phyloP scores from a whole-genome alignment of 1,284 basidiomycete genomes.

The Chondrostereum purpureum region DNA sequence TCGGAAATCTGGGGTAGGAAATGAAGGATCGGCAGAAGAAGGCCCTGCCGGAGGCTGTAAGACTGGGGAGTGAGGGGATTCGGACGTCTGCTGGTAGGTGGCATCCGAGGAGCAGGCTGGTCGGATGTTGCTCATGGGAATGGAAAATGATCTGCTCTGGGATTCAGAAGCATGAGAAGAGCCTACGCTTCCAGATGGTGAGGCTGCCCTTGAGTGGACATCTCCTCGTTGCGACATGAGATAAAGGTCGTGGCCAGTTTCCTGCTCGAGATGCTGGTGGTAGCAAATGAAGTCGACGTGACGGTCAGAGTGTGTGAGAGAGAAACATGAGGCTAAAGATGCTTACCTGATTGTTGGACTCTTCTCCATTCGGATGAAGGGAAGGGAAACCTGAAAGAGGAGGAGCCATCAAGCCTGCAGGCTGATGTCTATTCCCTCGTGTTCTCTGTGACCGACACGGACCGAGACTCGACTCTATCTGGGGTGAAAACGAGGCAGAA shows the following conservation, averaged over 20 bases:
- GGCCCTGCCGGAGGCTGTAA: slow-evolving; percentile 26
- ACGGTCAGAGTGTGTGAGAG: too few species aligned
- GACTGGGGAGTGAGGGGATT: slow-evolving; percentile 22
- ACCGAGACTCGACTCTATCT: slow-evolving; percentile 48
- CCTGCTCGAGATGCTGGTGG: too few species aligned
- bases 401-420: not conserved
- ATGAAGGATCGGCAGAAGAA: slow-evolving; percentile 38
- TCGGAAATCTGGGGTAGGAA: slow-evolving; percentile 40
- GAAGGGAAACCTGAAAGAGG: slow-evolving; percentile 12
- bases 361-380: not conserved
- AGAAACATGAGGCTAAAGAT: not conserved
- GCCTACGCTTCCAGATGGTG: slow-evolving; percentile 25
- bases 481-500: slow-evolving; percentile 19
- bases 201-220: slow-evolving; percentile 27
- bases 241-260: not conserved
- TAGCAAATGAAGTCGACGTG: too few species aligned
- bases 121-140: too few species aligned
- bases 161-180: slow-evolving; percentile 29
- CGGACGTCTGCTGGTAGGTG: too few species aligned
- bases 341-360: not conserved
- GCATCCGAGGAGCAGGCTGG: too few species aligned
- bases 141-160: too few species aligned
- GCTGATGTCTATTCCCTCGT: slow-evolving; percentile 33
- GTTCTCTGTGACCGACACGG: slow-evolving; percentile 44
- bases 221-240: slow-evolving; percentile 12